These are phyloP conservation scores for Fraxinus sp. DNA, from an alignment of 305 asterid genomes.

Conservation along the genomic window DNA sequence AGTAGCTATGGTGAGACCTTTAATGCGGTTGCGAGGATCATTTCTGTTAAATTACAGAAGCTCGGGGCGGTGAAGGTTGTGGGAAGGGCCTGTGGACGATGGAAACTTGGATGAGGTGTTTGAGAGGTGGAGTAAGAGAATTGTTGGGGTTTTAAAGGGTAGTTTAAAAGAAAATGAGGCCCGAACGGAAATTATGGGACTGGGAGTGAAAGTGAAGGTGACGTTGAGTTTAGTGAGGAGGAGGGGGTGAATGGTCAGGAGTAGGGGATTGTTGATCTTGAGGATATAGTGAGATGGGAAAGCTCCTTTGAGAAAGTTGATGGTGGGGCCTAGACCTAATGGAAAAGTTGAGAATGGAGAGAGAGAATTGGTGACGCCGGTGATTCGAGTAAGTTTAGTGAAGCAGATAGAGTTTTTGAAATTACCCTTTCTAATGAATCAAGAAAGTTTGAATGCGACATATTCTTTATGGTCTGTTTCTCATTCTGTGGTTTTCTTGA, in stretches of 20 bases:
- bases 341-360: constrained; percentile 58
- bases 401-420: constrained; percentile 60
- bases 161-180: constrained; percentile 32
- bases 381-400: constrained; percentile 69
- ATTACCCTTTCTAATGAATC: neutral
- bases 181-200: constrained; percentile 26
- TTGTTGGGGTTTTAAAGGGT: constrained; percentile 57
- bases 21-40: constrained; percentile 62
- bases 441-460: neutral
- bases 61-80: constrained; percentile 75
- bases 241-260: constrained; percentile 41
- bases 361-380: constrained; percentile 84
- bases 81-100: constrained; percentile 80
- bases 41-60: constrained; percentile 52
- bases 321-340: constrained; percentile 42
- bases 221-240: constrained; percentile 47
- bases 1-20: constrained; percentile 62
- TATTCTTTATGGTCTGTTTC: neutral
- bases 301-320: constrained; percentile 65
- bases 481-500: neutral
- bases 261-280: constrained; percentile 76
- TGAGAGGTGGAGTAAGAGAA: constrained; percentile 64
- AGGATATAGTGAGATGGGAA: constrained; percentile 79
- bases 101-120: constrained; percentile 69
- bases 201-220: constrained; percentile 42